Evolutionary conservation across 371 early-diverging fungal species (phyloP).

Genomic region (Mortierella sp.): DNA sequence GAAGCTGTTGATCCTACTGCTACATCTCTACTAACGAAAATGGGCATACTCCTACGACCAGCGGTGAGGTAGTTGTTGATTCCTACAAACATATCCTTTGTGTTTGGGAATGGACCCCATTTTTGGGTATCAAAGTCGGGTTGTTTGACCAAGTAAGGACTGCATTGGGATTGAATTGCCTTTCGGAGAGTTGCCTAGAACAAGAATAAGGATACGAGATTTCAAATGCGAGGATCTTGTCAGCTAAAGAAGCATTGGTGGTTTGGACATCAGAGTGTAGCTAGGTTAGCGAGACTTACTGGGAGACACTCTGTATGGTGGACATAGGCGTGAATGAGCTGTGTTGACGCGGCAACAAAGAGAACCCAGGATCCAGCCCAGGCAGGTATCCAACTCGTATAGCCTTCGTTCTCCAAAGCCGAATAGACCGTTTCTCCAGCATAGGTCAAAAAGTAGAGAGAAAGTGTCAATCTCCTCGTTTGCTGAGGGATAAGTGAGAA

Average conservation of each 20-base stretch:
- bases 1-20: neutral
- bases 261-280: neutral
- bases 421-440: constrained; percentile 31
- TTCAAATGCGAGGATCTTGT: too few relatives aligned
- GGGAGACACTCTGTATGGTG: constrained; percentile 39
- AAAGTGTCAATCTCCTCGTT: constrained; percentile 22
- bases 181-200: constrained; percentile 3
- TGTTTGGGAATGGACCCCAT: neutral
- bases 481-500: constrained; percentile 25
- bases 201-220: neutral
- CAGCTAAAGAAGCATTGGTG: too few relatives aligned
- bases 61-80: neutral
- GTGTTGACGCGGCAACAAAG: constrained; percentile 27
- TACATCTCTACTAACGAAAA: neutral
- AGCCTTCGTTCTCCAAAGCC: constrained; percentile 16
- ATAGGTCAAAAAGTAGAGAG: constrained; percentile 40
- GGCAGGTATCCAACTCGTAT: constrained; percentile 30
- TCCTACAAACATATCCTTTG: neutral
- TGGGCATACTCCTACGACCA: neutral
- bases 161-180: constrained; percentile 3
- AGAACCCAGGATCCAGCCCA: constrained; percentile 49
- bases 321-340: constrained; percentile 27
- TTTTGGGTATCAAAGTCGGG: constrained; percentile 11
- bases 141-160: constrained; percentile 12
- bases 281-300: constrained; percentile 19